A percentile compares a stretch with the other conserved stretches of the same genome.
These are phyloP conservation scores for Mortierella antarctica DNA, from an alignment of 192 early-diverging fungal species.

Conservation along the genomic window DNA sequence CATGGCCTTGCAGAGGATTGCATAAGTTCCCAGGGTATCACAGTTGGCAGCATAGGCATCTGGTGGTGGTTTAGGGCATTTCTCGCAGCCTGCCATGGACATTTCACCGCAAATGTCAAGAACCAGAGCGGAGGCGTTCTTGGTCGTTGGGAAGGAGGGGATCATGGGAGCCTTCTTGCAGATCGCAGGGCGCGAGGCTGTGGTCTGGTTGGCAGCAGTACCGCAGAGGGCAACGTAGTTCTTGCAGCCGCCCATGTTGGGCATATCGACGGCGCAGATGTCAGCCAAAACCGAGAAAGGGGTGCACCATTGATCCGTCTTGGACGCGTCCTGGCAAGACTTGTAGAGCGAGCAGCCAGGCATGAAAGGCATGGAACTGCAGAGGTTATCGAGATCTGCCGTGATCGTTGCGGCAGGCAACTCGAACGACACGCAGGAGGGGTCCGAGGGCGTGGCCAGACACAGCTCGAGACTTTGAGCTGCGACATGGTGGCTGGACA, in stretches of 20 bases:
- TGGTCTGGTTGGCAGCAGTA: constrained; percentile 15
- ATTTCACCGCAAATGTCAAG: constrained; percentile 53
- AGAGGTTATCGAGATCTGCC: constrained; percentile 48
- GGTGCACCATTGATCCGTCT: constrained; percentile 61
- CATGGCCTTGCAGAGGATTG: constrained; percentile 69
- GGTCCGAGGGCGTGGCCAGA: constrained; percentile 37
- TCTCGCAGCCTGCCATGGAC: constrained; percentile 47
- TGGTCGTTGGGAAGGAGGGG: constrained; percentile 58
- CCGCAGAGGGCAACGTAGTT: constrained; percentile 52
- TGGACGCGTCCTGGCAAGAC: constrained; percentile 38
- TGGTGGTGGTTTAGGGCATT: constrained; percentile 49
- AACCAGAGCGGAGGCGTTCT: constrained; percentile 56
- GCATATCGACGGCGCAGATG: constrained; percentile 63
- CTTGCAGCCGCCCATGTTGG: constrained; percentile 57
- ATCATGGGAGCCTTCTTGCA: constrained; percentile 51
- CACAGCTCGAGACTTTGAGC: constrained; percentile 31
- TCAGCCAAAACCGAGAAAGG: constrained; percentile 58
- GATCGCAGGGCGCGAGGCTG: constrained; percentile 33
- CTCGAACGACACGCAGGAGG: constrained; percentile 38
- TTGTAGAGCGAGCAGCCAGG: constrained; percentile 56
- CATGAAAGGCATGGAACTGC: constrained; percentile 63
- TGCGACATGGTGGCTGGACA: background rate
- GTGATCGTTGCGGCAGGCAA: constrained; percentile 39
- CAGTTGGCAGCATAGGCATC: constrained; percentile 62
- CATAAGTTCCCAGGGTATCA: constrained; percentile 67